These are phyloP conservation scores for Amanita pallidorosea DNA, from an alignment of 768 basidiomycete genomes.

Conservation along the genomic window DNA sequence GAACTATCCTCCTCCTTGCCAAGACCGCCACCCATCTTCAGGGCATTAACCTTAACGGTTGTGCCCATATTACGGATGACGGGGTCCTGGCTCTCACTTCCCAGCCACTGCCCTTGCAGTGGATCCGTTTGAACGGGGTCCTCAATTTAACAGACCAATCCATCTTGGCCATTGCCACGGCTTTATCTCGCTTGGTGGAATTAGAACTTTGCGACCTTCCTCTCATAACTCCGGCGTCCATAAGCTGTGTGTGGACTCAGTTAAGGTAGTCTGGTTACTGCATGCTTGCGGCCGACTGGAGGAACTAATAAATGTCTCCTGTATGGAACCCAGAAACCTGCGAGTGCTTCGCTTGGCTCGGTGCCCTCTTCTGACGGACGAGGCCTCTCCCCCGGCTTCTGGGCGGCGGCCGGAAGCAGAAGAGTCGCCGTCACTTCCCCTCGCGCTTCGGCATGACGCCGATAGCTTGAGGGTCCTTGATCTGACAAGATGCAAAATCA, in stretches of 20 bases:
- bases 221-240: slow-evolving; percentile 53
- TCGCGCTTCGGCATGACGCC: slow-evolving; percentile 52
- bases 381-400: slow-evolving; percentile 54
- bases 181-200: slow-evolving; percentile 71
- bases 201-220: slow-evolving; percentile 68
- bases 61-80: slow-evolving; percentile 67
- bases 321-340: slow-evolving; percentile 38
- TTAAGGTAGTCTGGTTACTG: slow-evolving; percentile 34
- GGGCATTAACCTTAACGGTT: slow-evolving; percentile 68
- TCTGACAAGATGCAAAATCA: slow-evolving; percentile 63
- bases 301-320: slow-evolving; percentile 1
- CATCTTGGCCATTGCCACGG: slow-evolving; percentile 61
- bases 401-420: slow-evolving; percentile 15
- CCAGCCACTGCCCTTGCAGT: slow-evolving; percentile 56
- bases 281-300: background rate
- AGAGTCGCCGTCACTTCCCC: slow-evolving; percentile 38
- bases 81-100: slow-evolving; percentile 63
- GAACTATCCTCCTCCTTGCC: slow-evolving; percentile 55
- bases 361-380: slow-evolving; percentile 70
- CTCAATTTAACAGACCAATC: slow-evolving; percentile 47
- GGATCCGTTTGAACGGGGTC: slow-evolving; percentile 65
- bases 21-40: slow-evolving; percentile 53
- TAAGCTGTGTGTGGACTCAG: slow-evolving; percentile 76
- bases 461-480: slow-evolving; percentile 75
- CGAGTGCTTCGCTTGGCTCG: slow-evolving; percentile 68